phyloP scores from a whole-genome alignment of 2,329 filamentous ascomycete species.

The Talaromyces rugulosus region DNA sequence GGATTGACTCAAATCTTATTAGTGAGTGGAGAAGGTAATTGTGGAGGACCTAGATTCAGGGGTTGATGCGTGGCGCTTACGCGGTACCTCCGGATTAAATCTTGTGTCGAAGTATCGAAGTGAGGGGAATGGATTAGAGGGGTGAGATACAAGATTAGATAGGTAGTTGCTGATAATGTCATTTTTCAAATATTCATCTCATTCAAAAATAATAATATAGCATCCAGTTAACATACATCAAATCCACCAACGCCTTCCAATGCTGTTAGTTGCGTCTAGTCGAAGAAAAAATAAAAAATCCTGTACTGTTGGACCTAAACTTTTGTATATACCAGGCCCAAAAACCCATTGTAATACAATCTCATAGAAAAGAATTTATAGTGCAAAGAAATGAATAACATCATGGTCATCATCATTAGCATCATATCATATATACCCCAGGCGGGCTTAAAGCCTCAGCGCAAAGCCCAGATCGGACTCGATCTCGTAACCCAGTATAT shows the following conservation, averaged over 20 bases:
- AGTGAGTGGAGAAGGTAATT: neutral
- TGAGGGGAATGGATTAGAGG: neutral
- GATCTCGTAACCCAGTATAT: slow-evolving; percentile 6
- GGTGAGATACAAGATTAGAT: neutral
- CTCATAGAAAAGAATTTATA: neutral
- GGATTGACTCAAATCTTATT: neutral
- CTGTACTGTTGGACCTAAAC: neutral
- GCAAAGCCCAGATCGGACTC: slow-evolving; percentile 10
- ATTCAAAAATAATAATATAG: neutral
- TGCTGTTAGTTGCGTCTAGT: too few relatives aligned
- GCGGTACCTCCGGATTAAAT: neutral
- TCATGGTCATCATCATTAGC: neutral
- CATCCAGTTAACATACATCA: neutral
- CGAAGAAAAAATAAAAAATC: neutral
- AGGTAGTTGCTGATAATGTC: neutral
- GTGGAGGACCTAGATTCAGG: neutral
- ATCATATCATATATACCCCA: neutral
- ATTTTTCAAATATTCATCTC: neutral
- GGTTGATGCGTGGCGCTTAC: neutral
- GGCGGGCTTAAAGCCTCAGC: slow-evolving; percentile 6
- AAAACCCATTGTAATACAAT: slow-evolving; percentile 1
- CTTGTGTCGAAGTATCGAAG: neutral
- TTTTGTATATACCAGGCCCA: neutral
- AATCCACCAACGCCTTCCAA: neutral
- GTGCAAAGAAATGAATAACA: neutral